Percentiles rank a stretch among this genome's conserved stretches.
Conservation (phyloP, 2,329 filamentous ascomycete genomes). For the Colletotrichum tamarilloi region DNA sequence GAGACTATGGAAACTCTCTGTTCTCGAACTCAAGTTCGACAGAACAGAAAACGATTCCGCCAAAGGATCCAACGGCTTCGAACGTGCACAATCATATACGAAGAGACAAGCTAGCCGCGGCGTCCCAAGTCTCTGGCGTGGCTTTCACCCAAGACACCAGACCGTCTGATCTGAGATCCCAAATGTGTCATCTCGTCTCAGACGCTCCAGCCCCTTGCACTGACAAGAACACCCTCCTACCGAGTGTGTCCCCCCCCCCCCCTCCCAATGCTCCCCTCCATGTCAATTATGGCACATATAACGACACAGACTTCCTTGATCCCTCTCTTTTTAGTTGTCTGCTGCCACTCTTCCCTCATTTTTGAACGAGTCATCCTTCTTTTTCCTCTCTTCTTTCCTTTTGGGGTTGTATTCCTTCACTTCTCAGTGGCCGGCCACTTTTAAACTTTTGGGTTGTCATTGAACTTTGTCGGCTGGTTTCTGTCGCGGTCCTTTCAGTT, state of each 20-base stretch:
- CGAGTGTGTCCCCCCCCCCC: neutral
- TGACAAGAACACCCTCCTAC: conserved; percentile 3
- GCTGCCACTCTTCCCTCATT: conserved; percentile 6
- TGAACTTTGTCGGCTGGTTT: conserved; percentile 6
- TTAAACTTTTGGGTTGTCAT: conserved; percentile 4
- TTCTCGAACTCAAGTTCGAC: no score
- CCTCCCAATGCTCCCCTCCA: neutral
- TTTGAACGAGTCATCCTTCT: conserved; percentile 9
- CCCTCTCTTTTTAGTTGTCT: neutral
- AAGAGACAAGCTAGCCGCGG: neutral
- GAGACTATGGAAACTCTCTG: neutral
- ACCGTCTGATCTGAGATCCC: conserved; percentile 36
- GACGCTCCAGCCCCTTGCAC: conserved; percentile 26
- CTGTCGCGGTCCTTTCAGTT: conserved; percentile 15
- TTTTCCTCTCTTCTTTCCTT: neutral
- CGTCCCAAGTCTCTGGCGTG: neutral
- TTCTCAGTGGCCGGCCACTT: conserved; percentile 37
- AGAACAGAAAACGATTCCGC: no score
- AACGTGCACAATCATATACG: neutral
- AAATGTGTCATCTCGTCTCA: conserved; percentile 38
- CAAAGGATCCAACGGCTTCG: neutral
- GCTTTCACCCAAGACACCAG: conserved; percentile 31
- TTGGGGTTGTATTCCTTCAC: conserved; percentile 6
- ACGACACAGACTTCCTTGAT: conserved; percentile 12
- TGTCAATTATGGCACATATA: conserved; percentile 21